Percentiles rank a stretch among this genome's conserved stretches.
These are phyloP conservation scores for Volvox africanus DNA, from an alignment of 139 green algal genomes.

Conservation along the genomic window DNA sequence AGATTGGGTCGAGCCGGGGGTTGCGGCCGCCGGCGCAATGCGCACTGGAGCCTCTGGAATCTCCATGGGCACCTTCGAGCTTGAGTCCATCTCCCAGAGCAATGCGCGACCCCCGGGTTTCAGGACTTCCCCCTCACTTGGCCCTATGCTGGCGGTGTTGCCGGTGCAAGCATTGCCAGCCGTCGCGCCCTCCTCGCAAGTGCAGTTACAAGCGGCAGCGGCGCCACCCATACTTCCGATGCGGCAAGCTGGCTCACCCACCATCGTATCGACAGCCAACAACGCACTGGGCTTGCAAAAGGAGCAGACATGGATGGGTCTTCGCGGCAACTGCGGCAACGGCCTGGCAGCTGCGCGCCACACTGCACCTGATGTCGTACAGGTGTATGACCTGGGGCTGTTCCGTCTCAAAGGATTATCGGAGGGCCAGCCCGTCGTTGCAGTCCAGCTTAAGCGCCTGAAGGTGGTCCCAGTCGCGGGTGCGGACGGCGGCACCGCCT, in stretches of 20 bases:
- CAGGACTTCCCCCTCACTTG: neutral
- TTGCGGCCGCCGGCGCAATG: neutral
- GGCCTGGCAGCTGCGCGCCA: neutral
- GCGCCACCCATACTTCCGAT: neutral
- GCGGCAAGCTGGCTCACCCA: neutral
- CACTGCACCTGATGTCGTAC: neutral
- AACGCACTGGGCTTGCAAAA: neutral
- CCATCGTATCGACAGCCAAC: neutral
- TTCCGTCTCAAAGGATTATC: constrained; percentile 37
- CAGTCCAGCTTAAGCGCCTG: constrained; percentile 14
- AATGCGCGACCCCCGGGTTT: neutral
- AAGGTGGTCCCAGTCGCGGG: no score
- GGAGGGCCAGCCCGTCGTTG: constrained; percentile 6
- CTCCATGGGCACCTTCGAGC: neutral
- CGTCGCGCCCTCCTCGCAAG: neutral
- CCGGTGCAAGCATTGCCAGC: neutral
- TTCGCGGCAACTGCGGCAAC: neutral
- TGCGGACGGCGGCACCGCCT: no score
- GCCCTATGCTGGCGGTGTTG: neutral
- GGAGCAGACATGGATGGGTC: neutral
- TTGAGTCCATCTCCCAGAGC: neutral
- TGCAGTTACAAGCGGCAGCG: neutral
- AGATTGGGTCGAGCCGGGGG: neutral
- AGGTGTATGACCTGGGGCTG: constrained; percentile 6
- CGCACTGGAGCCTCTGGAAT: neutral